These are phyloP conservation scores for Coemansia biformis DNA, from an alignment of 192 early-diverging fungal species.

Conservation along the genomic window DNA sequence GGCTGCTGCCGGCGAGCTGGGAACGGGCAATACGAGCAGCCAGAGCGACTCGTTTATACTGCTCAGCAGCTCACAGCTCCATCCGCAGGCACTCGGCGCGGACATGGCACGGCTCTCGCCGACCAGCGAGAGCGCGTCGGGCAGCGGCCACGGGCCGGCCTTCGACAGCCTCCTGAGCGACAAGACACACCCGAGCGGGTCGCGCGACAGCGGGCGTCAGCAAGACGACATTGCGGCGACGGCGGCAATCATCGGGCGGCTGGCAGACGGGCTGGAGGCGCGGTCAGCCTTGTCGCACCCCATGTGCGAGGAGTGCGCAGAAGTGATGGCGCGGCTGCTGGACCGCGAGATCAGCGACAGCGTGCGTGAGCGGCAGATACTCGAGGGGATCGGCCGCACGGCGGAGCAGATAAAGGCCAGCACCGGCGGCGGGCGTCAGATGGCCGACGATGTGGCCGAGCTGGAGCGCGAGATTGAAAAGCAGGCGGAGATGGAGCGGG, in stretches of 20 bases:
- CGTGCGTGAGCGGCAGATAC: conserved; percentile 68
- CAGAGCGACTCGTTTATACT: conserved; percentile 45
- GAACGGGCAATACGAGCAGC: conserved; percentile 9
- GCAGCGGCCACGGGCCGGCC: too few relatives aligned
- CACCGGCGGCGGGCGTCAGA: conserved; percentile 5
- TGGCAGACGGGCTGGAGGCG: conserved; percentile 77
- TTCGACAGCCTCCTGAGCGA: background rate
- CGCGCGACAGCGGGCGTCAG: background rate
- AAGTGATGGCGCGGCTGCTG: conserved; percentile 64
- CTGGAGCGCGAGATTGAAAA: conserved; percentile 54
- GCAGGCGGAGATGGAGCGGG: conserved; percentile 45
- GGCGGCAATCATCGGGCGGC: conserved; percentile 44
- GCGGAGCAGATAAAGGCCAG: conserved; percentile 42
- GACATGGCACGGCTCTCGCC: conserved; percentile 2
- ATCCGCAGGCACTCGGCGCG: conserved; percentile 5
- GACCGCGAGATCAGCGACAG: conserved; percentile 67
- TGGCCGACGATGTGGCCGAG: conserved; percentile 48
- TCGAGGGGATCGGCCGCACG: conserved; percentile 63
- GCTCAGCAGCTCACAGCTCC: conserved; percentile 41
- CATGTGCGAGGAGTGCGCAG: conserved; percentile 88
- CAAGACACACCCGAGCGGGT: background rate
- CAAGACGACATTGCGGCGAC: conserved; percentile 31
- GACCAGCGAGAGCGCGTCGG: background rate
- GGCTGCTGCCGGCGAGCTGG: background rate
- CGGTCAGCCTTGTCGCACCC: conserved; percentile 72